Percentiles rank a stretch among this genome's conserved stretches.
Evolutionary conservation across 106 monocot genomes (phyloP).

Genomic region (Posidonia australis): DNA sequence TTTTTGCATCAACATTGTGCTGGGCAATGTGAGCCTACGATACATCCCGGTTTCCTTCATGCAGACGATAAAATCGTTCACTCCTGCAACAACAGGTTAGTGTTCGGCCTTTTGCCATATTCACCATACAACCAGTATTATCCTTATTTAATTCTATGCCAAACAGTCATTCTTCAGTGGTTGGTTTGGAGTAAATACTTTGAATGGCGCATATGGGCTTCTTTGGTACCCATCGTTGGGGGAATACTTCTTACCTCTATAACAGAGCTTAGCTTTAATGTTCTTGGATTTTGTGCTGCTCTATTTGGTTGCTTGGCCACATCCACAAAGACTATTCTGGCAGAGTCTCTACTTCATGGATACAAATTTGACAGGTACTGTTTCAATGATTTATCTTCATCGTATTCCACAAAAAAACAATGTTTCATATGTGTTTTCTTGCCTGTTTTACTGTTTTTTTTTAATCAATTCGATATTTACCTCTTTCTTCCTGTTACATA

Average conservation of each 20-base stretch:
- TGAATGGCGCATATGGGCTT: constrained; percentile 85
- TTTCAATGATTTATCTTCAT: too few species aligned
- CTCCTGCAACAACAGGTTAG: constrained; percentile 95
- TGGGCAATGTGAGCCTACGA: constrained; percentile 95
- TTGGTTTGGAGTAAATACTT: constrained; percentile 81
- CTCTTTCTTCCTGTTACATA: too few species aligned
- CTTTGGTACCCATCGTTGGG: constrained; percentile 91
- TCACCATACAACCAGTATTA: too few species aligned
- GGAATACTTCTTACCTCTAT: constrained; percentile 84
- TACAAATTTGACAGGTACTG: constrained; percentile 93
- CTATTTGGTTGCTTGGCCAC: constrained; percentile 91
- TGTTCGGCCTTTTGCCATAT: neutral
- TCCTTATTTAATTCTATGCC: too few species aligned
- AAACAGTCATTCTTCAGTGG: constrained; percentile 92
- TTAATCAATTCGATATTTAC: too few species aligned
- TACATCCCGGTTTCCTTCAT: constrained; percentile 98
- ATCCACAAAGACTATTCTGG: constrained; percentile 92
- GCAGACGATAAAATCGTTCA: constrained; percentile 98
- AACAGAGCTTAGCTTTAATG: constrained; percentile 87
- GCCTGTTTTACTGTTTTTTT: too few species aligned
- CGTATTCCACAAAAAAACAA: too few species aligned
- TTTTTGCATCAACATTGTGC: constrained; percentile 91
- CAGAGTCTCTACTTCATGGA: constrained; percentile 93
- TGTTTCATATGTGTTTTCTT: too few species aligned
- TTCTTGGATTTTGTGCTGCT: constrained; percentile 88